Conservation (phyloP, 2,329 filamentous ascomycete species). For the Orbilia quercus region DNA sequence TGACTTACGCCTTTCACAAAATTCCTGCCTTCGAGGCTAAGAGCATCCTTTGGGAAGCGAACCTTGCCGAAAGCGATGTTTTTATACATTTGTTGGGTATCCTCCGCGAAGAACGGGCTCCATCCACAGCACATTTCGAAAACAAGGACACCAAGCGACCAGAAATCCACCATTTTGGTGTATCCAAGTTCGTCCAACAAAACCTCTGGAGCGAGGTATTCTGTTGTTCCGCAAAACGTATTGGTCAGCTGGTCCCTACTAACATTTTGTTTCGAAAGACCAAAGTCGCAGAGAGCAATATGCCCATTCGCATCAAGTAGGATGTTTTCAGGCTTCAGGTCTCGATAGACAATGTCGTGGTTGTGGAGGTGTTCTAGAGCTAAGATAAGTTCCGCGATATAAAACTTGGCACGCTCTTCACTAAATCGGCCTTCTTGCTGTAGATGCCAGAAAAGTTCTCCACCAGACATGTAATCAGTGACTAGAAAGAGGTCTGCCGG, state of each 20-base stretch:
- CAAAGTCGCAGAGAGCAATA: conserved; percentile 97
- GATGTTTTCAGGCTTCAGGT: conserved; percentile 98
- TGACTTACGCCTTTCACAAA: conserved; percentile 83
- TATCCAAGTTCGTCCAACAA: conserved; percentile 95
- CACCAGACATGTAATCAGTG: conserved; percentile 99
- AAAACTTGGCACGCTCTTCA: conserved; percentile 95
- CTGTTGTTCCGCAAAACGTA: conserved; percentile 97
- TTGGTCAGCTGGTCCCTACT: conserved; percentile 98
- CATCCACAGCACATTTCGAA: conserved; percentile 99
- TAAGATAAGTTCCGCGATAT: conserved; percentile 96
- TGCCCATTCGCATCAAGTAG: conserved; percentile 96
- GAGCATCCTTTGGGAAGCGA: conserved; percentile 90
- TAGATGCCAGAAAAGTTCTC: conserved; percentile 97
- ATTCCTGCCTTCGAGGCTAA: conserved; percentile 93
- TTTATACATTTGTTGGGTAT: conserved; percentile 99
- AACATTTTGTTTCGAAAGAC: conserved; percentile 94
- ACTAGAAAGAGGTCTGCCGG: conserved; percentile 97
- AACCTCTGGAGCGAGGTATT: conserved; percentile 96
- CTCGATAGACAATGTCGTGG: conserved; percentile 97
- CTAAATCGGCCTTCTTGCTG: conserved; percentile 97
- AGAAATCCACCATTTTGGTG: conserved; percentile 99
- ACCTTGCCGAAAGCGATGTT: conserved; percentile 99
- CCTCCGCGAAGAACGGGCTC: conserved; percentile 98
- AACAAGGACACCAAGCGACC: conserved; percentile 95
- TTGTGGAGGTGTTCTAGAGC: conserved; percentile 94